Percentiles rank a stretch among this genome's conserved stretches.
phyloP scores from a whole-genome alignment of 306 rosid species.

The Malus domestica region DNA sequence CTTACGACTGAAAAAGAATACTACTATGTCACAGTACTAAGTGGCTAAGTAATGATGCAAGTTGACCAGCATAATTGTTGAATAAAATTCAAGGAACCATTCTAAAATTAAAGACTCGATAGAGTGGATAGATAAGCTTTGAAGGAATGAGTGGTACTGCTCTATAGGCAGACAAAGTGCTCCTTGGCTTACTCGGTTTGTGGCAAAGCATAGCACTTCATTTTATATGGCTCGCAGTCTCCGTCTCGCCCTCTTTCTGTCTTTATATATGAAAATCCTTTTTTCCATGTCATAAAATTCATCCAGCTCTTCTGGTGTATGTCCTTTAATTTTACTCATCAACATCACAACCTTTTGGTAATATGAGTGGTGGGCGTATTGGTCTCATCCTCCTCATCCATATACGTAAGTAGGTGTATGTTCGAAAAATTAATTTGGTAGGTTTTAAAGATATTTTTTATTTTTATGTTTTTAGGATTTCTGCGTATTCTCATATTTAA shows the following conservation, averaged over 20 bases:
- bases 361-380: slow-evolving; percentile 21
- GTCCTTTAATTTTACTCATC: slow-evolving; percentile 14
- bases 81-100: slow-evolving; percentile 1
- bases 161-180: slow-evolving; percentile 62
- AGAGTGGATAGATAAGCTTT: slow-evolving; percentile 33
- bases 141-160: slow-evolving; percentile 41
- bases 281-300: neutral
- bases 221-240: neutral
- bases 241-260: neutral
- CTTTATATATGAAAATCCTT: neutral
- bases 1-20: too few species aligned
- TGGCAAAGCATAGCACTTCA: slow-evolving; percentile 29
- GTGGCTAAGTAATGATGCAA: neutral
- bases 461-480: neutral
- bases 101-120: neutral
- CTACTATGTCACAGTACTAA: too few species aligned
- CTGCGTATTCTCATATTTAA: too few species aligned
- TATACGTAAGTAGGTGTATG: neutral
- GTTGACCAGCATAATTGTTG: slow-evolving; percentile 3
- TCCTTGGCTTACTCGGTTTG: slow-evolving; percentile 33
- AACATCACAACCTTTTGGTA: slow-evolving; percentile 44
- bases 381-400: neutral
- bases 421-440: too few species aligned
- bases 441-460: neutral
- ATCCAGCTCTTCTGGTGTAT: neutral